Percentiles rank a stretch among this genome's conserved stretches.
phyloP scores from a whole-genome alignment of 306 rosid species.

The Mimosa pudica region DNA sequence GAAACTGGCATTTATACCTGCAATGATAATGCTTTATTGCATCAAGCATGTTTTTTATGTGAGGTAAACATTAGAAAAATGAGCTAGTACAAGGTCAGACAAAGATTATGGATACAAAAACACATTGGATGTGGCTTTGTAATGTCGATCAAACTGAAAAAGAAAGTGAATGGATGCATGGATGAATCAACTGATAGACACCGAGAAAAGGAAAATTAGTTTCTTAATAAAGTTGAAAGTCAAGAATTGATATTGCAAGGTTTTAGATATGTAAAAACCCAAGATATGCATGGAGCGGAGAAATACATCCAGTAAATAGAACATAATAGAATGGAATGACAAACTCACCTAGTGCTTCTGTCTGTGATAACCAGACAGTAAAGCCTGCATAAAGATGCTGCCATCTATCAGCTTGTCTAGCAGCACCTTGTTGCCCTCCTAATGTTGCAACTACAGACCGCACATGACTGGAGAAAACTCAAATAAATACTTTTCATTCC shows the following conservation, averaged over 20 bases:
- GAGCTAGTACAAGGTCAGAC: background rate
- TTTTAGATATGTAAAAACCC: background rate
- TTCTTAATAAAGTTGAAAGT: conserved; percentile 25
- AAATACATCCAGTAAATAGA: conserved; percentile 14
- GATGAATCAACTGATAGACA: background rate
- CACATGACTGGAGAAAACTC: conserved; percentile 63
- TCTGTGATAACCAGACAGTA: conserved; percentile 85
- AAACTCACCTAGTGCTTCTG: conserved; percentile 69
- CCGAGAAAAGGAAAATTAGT: background rate
- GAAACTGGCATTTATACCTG: background rate
- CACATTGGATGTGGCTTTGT: background rate
- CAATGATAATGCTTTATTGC: background rate
- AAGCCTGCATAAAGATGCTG: conserved; percentile 85
- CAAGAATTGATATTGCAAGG: conserved; percentile 17
- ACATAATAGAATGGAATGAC: conserved; percentile 18
- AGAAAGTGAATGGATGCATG: background rate
- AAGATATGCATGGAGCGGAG: conserved; percentile 3
- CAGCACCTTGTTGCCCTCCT: conserved; percentile 76
- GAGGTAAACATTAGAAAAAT: conserved; percentile 10
- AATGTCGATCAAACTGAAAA: background rate
- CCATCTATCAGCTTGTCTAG: conserved; percentile 71
- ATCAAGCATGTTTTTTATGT: background rate
- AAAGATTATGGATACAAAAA: background rate
- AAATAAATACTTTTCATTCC: conserved; percentile 14
- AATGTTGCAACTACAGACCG: conserved; percentile 75